Evolutionary conservation across 257 asterid genomes (phyloP).

Genomic region (Coffea canephora): DNA sequence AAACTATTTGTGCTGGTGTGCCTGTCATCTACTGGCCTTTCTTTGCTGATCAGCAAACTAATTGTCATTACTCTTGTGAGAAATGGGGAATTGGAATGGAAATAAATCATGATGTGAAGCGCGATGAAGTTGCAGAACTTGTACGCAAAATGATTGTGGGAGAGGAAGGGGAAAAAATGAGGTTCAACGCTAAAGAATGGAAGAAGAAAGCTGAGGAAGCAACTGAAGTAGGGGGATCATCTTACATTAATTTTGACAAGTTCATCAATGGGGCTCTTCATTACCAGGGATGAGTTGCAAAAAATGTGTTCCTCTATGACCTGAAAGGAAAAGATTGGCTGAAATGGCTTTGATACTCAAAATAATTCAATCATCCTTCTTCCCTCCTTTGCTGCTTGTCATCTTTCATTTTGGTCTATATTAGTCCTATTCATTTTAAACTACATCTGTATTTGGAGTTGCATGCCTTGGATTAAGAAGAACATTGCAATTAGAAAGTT

Average conservation of each 20-base stretch:
- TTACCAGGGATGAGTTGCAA: neutral
- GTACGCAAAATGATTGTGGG: slow-evolving; percentile 44
- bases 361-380: too few relatives aligned
- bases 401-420: too few relatives aligned
- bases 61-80: slow-evolving; percentile 40
- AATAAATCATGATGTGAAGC: slow-evolving; percentile 40
- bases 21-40: slow-evolving; percentile 60
- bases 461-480: too few relatives aligned
- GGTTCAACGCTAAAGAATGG: slow-evolving; percentile 52
- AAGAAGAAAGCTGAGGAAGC: slow-evolving; percentile 44
- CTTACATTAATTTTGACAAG: slow-evolving; percentile 34
- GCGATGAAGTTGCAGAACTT: slow-evolving; percentile 36
- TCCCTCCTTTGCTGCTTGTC: too few relatives aligned
- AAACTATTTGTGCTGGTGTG: slow-evolving; percentile 37
- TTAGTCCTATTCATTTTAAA: too few relatives aligned
- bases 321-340: too few relatives aligned
- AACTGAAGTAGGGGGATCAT: slow-evolving; percentile 37
- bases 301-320: neutral
- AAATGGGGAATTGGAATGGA: slow-evolving; percentile 54
- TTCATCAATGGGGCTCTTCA: slow-evolving; percentile 31
- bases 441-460: too few relatives aligned
- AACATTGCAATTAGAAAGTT: too few relatives aligned
- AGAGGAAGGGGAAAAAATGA: slow-evolving; percentile 41
- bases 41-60: slow-evolving; percentile 54
- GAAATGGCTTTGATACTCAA: neutral